Base-by-base conservation (phyloP, 495 filamentous ascomycete genomes). In the Hypoxylon intermedium region DNA sequence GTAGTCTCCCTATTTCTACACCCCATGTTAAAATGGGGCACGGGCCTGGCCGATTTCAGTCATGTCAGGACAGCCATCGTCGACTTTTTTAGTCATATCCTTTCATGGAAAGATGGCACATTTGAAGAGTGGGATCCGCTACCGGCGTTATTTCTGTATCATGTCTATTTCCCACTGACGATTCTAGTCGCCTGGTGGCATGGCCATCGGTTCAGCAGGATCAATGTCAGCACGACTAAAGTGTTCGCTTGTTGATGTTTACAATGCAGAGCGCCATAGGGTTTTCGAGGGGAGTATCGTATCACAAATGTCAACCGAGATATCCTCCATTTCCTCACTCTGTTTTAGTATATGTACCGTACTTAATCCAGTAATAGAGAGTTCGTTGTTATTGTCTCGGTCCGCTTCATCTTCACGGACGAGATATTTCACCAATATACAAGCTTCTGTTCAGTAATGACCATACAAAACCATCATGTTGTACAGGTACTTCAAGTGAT, bases 91-190 rank as follows among this genome's bases (percentile, higher is more conserved):
- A 46, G 67, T 7, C 84, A 85, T 67, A 5, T 86, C 0, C 15
- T 80, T 0, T 72, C 63, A 11, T 87, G 85, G 85, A 82, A 79
- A 52, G 86, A 89, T 23, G 86, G 83, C 3, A 82, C 75, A 2
- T 87, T 75, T 56, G 79, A 81, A 63, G 20, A 73, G 16, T 86
- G 83, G 83, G 86, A 88, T 71, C 86, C 86, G 9, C 42, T 80
- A 59, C 85, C 85, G 0, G 77, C 72, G 38, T 82, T 80, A 73
- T 76, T 77, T 71, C 68, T 85, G 2, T 87, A 86, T 68, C 82
- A 85, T 51, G 74, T 83, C 1, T 88, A 84, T 67, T 87, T 81
- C 83, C 85, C 83, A n/a, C 60, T 70, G 21, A 68, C 72, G 57
- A 82, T 86, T 57, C 9, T 75, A 13, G 46, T 53, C 5, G 58